These are phyloP conservation scores for Asterochloris sp. DNA, from an alignment of 139 green algal species.

Conservation along the genomic window DNA sequence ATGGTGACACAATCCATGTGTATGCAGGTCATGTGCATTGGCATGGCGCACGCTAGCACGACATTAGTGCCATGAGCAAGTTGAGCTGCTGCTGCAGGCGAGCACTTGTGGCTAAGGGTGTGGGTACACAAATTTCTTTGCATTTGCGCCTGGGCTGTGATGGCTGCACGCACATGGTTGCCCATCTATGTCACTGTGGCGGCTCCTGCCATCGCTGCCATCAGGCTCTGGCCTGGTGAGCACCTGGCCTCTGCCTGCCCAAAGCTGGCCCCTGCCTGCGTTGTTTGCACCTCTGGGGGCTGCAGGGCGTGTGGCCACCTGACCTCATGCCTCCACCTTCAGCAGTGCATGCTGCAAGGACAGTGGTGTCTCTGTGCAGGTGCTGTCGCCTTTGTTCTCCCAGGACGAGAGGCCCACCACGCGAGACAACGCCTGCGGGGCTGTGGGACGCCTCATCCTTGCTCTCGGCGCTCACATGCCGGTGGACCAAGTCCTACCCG, in stretches of 20 bases:
- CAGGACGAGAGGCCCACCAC: constrained; percentile 37
- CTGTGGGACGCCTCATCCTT: constrained; percentile 57
- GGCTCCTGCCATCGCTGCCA: neutral
- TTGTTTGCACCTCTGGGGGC: neutral
- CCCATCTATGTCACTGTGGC: neutral
- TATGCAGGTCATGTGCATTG: neutral
- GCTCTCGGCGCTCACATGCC: constrained; percentile 2
- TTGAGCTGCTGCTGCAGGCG: neutral
- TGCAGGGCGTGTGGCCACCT: neutral
- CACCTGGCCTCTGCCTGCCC: neutral
- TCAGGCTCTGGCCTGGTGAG: neutral
- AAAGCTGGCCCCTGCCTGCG: neutral
- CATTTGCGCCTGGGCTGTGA: neutral
- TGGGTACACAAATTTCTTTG: neutral
- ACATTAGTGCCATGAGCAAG: neutral
- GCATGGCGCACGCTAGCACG: neutral
- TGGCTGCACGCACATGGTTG: neutral
- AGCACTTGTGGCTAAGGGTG: too few relatives aligned
- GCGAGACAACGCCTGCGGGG: constrained; percentile 70
- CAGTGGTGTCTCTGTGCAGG: constrained; percentile 13
- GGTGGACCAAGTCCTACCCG: constrained; percentile 13
- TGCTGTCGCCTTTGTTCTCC: constrained; percentile 62
- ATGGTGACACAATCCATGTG: neutral
- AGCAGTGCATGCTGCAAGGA: neutral
- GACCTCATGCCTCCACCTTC: neutral